A percentile compares a stretch with the other conserved stretches of the same genome.
These are phyloP conservation scores for Soucietia sequanensis DNA, from an alignment of 805 yeast species.

Conservation along the genomic window DNA sequence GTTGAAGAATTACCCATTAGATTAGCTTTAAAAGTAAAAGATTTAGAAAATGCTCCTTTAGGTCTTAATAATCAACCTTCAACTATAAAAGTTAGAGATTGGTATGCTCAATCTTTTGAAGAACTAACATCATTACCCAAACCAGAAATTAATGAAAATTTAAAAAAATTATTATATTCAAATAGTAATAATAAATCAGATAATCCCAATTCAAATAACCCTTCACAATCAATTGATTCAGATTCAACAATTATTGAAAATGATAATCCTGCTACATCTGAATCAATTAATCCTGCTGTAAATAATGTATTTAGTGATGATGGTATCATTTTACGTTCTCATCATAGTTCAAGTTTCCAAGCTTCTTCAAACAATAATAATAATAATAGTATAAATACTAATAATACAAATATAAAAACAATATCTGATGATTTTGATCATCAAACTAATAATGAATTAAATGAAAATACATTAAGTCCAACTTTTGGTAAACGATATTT, in stretches of 20 bases:
- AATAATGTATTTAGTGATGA: slow-evolving; percentile 49
- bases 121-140: slow-evolving; percentile 66
- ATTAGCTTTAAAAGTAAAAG: slow-evolving; percentile 81
- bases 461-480: slow-evolving; percentile 29
- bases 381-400: too few relatives aligned
- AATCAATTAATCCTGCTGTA: slow-evolving; percentile 33
- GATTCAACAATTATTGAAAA: slow-evolving; percentile 6
- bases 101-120: slow-evolving; percentile 91
- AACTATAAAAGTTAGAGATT: slow-evolving; percentile 71
- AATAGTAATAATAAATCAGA: slow-evolving; percentile 12
- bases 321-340: slow-evolving; percentile 42
- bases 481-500: slow-evolving; percentile 47
- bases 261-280: slow-evolving; percentile 28
- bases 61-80: slow-evolving; percentile 73
- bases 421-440: too few relatives aligned
- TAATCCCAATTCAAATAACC: slow-evolving; percentile 13
- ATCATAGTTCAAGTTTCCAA: slow-evolving; percentile 10
- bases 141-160: slow-evolving; percentile 49
- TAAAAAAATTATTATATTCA: slow-evolving; percentile 31
- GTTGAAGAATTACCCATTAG: slow-evolving; percentile 87
- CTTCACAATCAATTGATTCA: slow-evolving; percentile 11
- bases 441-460: slow-evolving; percentile 15
- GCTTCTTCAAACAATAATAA: neutral
- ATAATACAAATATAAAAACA: too few relatives aligned
- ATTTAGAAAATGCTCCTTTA: slow-evolving; percentile 75